Evolutionary conservation across 2,329 filamentous ascomycete species (phyloP), one percentile per base, ranked within the genome.

Genomic region (Colletotrichum ledebouriae): DNA sequence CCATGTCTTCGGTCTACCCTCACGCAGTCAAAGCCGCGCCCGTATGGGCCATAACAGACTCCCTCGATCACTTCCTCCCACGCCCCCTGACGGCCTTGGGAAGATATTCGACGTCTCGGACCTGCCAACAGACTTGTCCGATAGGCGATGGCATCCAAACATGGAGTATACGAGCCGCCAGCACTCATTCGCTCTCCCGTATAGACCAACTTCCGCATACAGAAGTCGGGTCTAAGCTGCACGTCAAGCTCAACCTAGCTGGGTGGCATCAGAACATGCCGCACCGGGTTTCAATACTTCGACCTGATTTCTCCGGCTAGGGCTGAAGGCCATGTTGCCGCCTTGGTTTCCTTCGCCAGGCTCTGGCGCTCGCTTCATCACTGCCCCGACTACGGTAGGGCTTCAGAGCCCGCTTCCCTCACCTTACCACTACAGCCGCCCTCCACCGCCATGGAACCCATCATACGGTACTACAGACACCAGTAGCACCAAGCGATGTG

Each of bases 261-360:
- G 47, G 22, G 9, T 33, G 11, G 41, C 17, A 22, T 17, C 17
- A 37, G 29, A 11, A 20, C 42, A 22, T 47, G 56, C 44, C 39
- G 34, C 41, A 4, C 29, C 33, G 17, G 33, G 17, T 39, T 50
- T 15, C 25, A 11, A 13, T 25, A 47, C 34, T 29, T 50, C 29
- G 11, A 39, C 17, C 17, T 20, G 5, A 39, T 29, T 59, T 49
- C 57, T 59, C 29, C 57, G 44, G 44, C 34, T 59, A 59, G 57
- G 57, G 57, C 57, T 59, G 57, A 59, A 6, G 25, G 57, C n/a
- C 17, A 29, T 9, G 5, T 15, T 41, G 57, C 29, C 20, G 33
- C 57, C 44, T 49, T 59, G 44, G 44, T 41, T 34, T 46, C 22
- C 55, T 22, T 46, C 25, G n/a, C 11, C 11, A 4, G 22, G 25